Base-by-base conservation (phyloP, 768 basidiomycete genomes). In the Pholiota microspora region DNA sequence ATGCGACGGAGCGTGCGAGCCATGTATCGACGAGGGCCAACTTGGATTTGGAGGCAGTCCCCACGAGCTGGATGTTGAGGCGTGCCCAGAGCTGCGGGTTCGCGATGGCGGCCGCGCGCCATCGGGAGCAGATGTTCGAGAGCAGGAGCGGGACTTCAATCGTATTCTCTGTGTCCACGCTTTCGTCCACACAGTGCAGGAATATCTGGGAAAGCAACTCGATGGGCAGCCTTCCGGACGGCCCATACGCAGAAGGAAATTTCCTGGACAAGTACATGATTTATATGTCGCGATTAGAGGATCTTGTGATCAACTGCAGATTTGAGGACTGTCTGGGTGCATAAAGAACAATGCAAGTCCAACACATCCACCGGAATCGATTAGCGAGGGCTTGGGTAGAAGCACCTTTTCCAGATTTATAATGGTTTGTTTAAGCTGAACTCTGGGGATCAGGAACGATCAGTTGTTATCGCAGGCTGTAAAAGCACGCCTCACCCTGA, bases 191-290 rank as follows among this genome's bases (percentile, higher is more conserved):
- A 58, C 71, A 71, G 35, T 72, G 67, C n/a, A 75, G 64, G 56
- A 76, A 76, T 53, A 76, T 73, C 56, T 73, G 71, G 21, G 75
- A 76, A 21, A 76, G 58, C 23, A 75, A 65, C 63, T 76, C 75
- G 48, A 68, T 66, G 24, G 75, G 75, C 40, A 76, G 60, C 16
- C 51, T 59, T 27, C 57, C 52, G 45, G 64, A 67, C 36, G 63
- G 62, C 12, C 59, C 61, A 46, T 60, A 49, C 50, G 55, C 53
- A 24, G 53, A 54, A 24, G 52, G 50, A 18, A 61, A 55, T 45
- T 51, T 56, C 29, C 47, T 42, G 27, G 59, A 42, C 18, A 53
- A n/a, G 40, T 59, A 8, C 44, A 53, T 51, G 59, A 51, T 45
- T 46, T 50, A 42, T 36, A 18, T 29, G 42, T 42, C 51, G 51